Evolutionary conservation across 192 early-diverging fungal genomes (phyloP), one percentile per base, ranked within the genome.

Genomic region (Radiomyces spectabilis): DNA sequence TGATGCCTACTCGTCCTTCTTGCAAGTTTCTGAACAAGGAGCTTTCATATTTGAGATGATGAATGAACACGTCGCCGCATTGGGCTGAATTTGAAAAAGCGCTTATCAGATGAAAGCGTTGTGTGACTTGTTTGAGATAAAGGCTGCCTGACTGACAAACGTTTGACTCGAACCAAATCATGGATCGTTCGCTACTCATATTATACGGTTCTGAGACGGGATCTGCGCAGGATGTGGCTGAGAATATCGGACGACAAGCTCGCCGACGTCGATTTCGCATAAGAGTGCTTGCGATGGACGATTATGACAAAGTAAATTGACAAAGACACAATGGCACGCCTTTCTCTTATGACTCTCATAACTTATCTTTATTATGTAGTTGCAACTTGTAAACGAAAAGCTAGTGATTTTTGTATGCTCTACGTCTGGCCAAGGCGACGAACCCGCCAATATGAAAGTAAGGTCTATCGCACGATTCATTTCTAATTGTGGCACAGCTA

Each of bases 191-290:
- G 1, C 61, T 94, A 16, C 64, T 91, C 13, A 79, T 98, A 40
- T 77, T 96, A 18, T 98, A 90, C 61, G 95, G 87, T 4, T 88
- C 87, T 32, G 89, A 98, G 66, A 98, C 93, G 3, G 96, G 96
- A 19, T 91, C 84, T 50, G 88, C 92, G 12, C 82, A 92, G 56
- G 96, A 98, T 69, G 83, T 86, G 3, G 91, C 94, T 19, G 86
- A 91, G 37, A 82, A 83, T 4, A 84, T 95, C 16, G 77, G 68
- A 1, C 77, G 92, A 27, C 87, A 96, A 44, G 91, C 81, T 1
- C 66, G 83, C 57, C 78, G 91, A 1, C 80, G 89, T 19, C 86
- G 83, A 58, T 92, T 92, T 55, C 50, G 53, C 5, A 70, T 72
- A 0, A 43, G 63, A 10, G 75, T 93, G 2, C 56, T 71, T 16